A percentile compares a stretch with the other conserved stretches of the same genome.
phyloP scores from a whole-genome alignment of 2,329 filamentous ascomycete genomes.

The Colletotrichum shisoi region DNA sequence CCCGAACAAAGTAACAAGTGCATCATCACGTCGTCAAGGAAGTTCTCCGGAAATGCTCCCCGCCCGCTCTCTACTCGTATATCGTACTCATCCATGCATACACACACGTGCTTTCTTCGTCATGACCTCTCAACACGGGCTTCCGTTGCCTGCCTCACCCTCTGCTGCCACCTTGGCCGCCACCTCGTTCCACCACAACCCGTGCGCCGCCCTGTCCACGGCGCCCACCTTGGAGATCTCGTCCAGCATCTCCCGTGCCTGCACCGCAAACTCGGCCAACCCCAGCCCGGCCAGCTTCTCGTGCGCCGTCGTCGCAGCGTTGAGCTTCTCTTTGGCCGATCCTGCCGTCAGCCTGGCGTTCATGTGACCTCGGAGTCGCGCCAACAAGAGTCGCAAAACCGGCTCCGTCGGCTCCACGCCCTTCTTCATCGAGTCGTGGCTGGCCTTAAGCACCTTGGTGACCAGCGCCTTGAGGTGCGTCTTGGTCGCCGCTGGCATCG shows the following conservation, averaged over 20 bases:
- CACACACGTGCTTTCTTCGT: constrained; percentile 27
- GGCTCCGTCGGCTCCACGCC: constrained; percentile 60
- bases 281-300: constrained; percentile 75
- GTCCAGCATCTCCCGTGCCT: constrained; percentile 74
- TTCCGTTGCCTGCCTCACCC: constrained; percentile 41
- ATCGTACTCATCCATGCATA: constrained; percentile 29
- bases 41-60: constrained; percentile 15
- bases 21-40: constrained; percentile 37
- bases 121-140: constrained; percentile 11
- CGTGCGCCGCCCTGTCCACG: constrained; percentile 74
- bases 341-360: constrained; percentile 69
- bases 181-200: constrained; percentile 74
- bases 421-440: constrained; percentile 54
- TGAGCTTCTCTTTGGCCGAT: constrained; percentile 74
- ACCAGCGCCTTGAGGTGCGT: constrained; percentile 66
- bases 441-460: constrained; percentile 62
- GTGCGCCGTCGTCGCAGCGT: constrained; percentile 71
- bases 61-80: constrained; percentile 28
- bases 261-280: constrained; percentile 75
- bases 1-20: constrained; percentile 26
- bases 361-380: constrained; percentile 72
- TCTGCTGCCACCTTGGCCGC: constrained; percentile 62
- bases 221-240: constrained; percentile 69
- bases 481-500: constrained; percentile 71
- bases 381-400: constrained; percentile 71